These are phyloP conservation scores for Saccharomyces jurei DNA, from an alignment of 805 yeast species.

Conservation along the genomic window DNA sequence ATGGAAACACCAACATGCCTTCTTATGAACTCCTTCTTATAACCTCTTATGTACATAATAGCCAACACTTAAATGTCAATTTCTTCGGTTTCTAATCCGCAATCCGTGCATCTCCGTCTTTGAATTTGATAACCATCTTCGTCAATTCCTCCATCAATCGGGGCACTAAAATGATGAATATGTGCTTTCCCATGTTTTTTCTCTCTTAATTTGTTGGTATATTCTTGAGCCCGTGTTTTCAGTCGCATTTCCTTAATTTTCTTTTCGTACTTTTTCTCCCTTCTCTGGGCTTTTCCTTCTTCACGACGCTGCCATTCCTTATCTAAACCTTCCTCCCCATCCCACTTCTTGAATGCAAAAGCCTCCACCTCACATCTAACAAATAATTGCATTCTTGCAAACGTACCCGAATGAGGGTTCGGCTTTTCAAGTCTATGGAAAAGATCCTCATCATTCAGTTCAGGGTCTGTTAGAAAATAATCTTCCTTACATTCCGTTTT, in stretches of 20 bases:
- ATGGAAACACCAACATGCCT: neutral
- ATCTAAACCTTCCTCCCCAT: constrained; percentile 78
- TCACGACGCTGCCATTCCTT: constrained; percentile 88
- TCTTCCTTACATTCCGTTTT: constrained; percentile 94
- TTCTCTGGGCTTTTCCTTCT: constrained; percentile 56
- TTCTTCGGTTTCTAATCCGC: constrained; percentile 83
- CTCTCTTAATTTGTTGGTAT: constrained; percentile 59
- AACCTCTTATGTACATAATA: neutral
- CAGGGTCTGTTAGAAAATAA: constrained; percentile 89
- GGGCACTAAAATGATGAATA: constrained; percentile 65
- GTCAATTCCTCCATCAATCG: constrained; percentile 38
- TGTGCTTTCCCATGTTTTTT: constrained; percentile 56
- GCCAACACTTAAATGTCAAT: constrained; percentile 25
- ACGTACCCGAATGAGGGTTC: constrained; percentile 87
- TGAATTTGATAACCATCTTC: constrained; percentile 37
- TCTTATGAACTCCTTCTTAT: neutral
- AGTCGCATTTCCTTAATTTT: constrained; percentile 81
- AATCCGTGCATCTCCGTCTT: constrained; percentile 59
- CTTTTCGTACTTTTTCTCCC: constrained; percentile 72
- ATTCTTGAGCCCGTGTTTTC: constrained; percentile 86
- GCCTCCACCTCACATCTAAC: constrained; percentile 89
- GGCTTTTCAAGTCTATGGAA: constrained; percentile 79
- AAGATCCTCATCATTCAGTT: constrained; percentile 59
- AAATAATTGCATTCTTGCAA: constrained; percentile 86
- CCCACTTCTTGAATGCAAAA: constrained; percentile 92